Evolutionary conservation across 805 yeast species (phyloP).

Genomic region (Ogataea kodamae): DNA sequence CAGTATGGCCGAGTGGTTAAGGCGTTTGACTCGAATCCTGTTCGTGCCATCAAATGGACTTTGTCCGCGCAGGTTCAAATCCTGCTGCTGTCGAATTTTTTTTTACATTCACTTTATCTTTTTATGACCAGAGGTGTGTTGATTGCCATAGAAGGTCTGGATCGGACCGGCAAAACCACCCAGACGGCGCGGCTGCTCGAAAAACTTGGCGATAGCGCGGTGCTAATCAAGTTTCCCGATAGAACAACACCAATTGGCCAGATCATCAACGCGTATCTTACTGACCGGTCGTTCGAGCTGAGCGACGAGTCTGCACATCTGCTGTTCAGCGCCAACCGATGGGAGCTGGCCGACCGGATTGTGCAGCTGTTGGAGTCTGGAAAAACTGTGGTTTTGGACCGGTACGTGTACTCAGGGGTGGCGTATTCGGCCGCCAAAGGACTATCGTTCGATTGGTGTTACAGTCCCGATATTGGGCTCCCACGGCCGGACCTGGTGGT

Average conservation of each 20-base stretch:
- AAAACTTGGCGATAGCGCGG: constrained; percentile 29
- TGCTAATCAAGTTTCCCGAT: constrained; percentile 79
- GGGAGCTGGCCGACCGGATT: constrained; percentile 70
- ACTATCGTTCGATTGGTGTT: constrained; percentile 71
- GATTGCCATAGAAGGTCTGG: constrained; percentile 87
- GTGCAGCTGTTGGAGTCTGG: constrained; percentile 47
- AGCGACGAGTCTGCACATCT: constrained; percentile 83
- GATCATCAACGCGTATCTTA: constrained; percentile 70
- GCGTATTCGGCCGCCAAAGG: constrained; percentile 91
- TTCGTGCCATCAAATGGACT: constrained; percentile 42
- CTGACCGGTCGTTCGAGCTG: constrained; percentile 44
- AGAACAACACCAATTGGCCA: constrained; percentile 79
- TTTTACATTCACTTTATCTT: constrained; percentile 1
- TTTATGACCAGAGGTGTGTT: constrained; percentile 56
- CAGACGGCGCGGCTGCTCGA: constrained; percentile 51
- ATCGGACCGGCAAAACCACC: constrained; percentile 91
- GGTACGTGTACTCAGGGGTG: constrained; percentile 90
- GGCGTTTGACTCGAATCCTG: constrained; percentile 37
- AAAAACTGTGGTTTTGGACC: constrained; percentile 62
- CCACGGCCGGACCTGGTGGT: constrained; percentile 83
- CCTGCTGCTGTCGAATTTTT: constrained; percentile 55
- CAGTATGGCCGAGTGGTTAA: constrained; percentile 42
- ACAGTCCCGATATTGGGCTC: constrained; percentile 75
- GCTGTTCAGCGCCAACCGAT: constrained; percentile 86
- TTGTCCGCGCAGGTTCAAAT: constrained; percentile 65